Conservation (phyloP, 2,329 filamentous ascomycete genomes). For the Niveomyces coronatus region DNA sequence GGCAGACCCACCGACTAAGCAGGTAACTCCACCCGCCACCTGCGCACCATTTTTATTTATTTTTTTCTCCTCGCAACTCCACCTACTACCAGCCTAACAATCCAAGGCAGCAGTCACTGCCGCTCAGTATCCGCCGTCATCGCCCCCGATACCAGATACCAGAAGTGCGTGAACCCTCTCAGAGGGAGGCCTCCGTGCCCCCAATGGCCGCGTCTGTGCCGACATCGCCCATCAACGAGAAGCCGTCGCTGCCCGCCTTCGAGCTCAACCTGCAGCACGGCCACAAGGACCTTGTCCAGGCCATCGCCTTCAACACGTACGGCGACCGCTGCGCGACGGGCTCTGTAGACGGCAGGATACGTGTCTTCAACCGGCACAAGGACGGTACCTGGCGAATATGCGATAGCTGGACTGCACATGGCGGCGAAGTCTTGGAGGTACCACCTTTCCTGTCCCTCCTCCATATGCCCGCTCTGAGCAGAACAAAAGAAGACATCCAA, state of each 20-base stretch:
- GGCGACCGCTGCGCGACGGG: conserved; percentile 86
- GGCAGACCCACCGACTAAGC: too few species aligned
- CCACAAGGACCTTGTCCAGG: conserved; percentile 71
- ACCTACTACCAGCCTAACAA: too few species aligned
- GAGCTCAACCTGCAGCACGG: conserved; percentile 59
- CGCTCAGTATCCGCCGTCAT: too few species aligned
- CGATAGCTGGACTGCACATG: conserved; percentile 85
- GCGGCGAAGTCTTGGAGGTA: conserved; percentile 82
- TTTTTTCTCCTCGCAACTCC: too few species aligned
- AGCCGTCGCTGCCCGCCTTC: conserved; percentile 30
- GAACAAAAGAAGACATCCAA: too few species aligned
- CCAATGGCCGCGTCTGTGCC: conserved; percentile 22
- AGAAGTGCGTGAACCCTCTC: too few species aligned
- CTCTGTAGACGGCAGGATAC: conserved; percentile 84
- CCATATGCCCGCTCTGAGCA: background rate
- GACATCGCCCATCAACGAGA: conserved; percentile 31
- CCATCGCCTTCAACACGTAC: conserved; percentile 84
- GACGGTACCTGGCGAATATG: conserved; percentile 68
- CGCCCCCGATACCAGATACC: background rate
- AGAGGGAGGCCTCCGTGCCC: background rate
- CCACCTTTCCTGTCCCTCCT: conserved; percentile 15
- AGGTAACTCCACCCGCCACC: too few species aligned
- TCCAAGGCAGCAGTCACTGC: too few species aligned
- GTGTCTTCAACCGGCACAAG: conserved; percentile 78
- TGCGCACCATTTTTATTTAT: too few species aligned